Conservation (phyloP, 2,329 filamentous ascomycete genomes). For the Phaeomoniella chlamydospora region DNA sequence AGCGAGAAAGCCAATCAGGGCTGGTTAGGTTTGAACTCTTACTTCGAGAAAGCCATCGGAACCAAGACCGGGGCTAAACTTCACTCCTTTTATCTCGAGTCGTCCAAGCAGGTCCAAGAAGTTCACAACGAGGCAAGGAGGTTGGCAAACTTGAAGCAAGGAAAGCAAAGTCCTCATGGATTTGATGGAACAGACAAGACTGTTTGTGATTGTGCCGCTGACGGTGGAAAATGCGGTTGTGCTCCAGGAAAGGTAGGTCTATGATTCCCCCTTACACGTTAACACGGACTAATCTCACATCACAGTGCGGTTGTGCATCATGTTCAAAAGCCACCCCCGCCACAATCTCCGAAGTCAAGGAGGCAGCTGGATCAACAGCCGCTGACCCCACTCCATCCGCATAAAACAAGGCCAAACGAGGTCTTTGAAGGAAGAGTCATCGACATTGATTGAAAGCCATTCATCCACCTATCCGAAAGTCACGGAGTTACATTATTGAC, state of each 20-base stretch:
- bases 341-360: conserved; percentile 1
- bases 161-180: conserved; percentile 24
- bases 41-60: conserved; percentile 85
- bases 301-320: conserved; percentile 22
- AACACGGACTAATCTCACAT: no score
- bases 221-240: conserved; percentile 20
- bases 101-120: conserved; percentile 80
- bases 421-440: no score
- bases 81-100: conserved; percentile 71
- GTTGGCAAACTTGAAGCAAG: conserved; percentile 71
- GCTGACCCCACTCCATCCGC: neutral
- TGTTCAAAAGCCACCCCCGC: conserved; percentile 13
- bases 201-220: conserved; percentile 24
- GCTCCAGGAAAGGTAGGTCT: conserved; percentile 19
- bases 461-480: no score
- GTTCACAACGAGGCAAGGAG: conserved; percentile 84
- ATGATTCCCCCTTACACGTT: neutral
- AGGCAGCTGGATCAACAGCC: neutral
- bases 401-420: no score
- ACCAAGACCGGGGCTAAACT: conserved; percentile 83
- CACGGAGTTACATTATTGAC: no score
- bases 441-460: no score
- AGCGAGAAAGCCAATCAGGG: conserved; percentile 54
- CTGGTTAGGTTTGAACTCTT: conserved; percentile 59
- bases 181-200: conserved; percentile 24